Conservation (phyloP, 192 early-diverging fungal species). For the Podila minutissima region DNA sequence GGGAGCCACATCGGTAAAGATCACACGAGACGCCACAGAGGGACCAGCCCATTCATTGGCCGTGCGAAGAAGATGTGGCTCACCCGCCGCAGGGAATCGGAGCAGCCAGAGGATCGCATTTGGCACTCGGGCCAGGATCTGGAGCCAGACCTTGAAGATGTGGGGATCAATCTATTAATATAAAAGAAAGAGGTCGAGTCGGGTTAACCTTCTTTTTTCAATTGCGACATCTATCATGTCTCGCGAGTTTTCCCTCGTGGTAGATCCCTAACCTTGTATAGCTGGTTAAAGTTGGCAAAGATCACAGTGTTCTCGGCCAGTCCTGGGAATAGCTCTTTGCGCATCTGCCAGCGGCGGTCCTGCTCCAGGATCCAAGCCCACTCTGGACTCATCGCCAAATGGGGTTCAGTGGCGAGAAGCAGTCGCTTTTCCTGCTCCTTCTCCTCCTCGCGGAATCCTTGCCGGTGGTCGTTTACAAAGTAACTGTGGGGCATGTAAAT, state of each 20-base stretch:
- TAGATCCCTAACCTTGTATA: slow-evolving; percentile 79
- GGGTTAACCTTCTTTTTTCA: not conserved
- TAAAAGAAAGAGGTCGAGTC: too few relatives aligned
- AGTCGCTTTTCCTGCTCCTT: slow-evolving; percentile 56
- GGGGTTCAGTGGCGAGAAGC: slow-evolving; percentile 32
- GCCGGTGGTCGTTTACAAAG: slow-evolving; percentile 95
- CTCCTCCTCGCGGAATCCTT: slow-evolving; percentile 88
- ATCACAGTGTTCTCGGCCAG: slow-evolving; percentile 86
- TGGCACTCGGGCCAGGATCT: slow-evolving; percentile 82
- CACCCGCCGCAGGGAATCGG: slow-evolving; percentile 90
- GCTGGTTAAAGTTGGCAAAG: slow-evolving; percentile 97
- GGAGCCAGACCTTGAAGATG: slow-evolving; percentile 87
- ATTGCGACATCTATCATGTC: not conserved
- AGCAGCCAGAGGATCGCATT: slow-evolving; percentile 91
- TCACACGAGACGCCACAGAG: slow-evolving; percentile 79
- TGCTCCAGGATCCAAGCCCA: slow-evolving; percentile 82
- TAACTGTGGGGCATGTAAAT: slow-evolving; percentile 94
- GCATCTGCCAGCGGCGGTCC: slow-evolving; percentile 83
- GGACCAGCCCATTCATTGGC: slow-evolving; percentile 81
- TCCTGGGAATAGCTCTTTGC: slow-evolving; percentile 85
- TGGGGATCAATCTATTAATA: slow-evolving; percentile 79
- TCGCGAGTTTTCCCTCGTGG: too few relatives aligned
- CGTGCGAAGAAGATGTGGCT: slow-evolving; percentile 73
- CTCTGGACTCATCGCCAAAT: slow-evolving; percentile 44
- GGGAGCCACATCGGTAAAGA: slow-evolving; percentile 87